These are phyloP conservation scores for Bocquillonia castaneifolia DNA, from an alignment of 441 rosid species.

Conservation along the genomic window DNA sequence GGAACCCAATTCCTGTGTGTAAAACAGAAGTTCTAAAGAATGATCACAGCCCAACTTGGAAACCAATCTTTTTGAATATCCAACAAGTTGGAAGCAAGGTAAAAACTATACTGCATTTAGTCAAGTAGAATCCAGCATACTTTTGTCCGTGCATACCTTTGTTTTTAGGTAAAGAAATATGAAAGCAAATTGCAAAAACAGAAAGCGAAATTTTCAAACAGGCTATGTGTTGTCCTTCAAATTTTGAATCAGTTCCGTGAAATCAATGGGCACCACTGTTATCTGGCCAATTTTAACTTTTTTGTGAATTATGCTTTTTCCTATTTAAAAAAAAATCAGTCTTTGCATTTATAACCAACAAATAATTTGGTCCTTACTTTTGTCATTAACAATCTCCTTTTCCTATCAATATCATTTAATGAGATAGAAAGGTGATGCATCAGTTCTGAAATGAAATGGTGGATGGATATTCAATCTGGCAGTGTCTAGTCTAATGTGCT, in stretches of 20 bases:
- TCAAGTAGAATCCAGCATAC: slow-evolving; percentile 13
- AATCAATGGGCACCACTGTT: neutral
- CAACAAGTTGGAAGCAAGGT: slow-evolving; percentile 97
- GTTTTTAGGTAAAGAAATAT: neutral
- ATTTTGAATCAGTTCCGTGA: neutral
- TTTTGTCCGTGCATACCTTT: neutral
- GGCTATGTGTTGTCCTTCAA: neutral
- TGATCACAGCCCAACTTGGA: slow-evolving; percentile 67
- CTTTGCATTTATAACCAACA: neutral
- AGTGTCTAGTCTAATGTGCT: neutral
- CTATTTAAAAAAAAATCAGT: neutral
- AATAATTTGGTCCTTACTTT: neutral
- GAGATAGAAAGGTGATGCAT: neutral
- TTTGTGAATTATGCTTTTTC: neutral
- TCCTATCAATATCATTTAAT: neutral
- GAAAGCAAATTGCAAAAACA: neutral
- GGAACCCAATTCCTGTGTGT: slow-evolving; percentile 63
- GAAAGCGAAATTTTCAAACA: neutral
- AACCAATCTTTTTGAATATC: slow-evolving; percentile 66
- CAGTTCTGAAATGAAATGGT: neutral
- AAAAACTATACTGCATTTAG: slow-evolving; percentile 15
- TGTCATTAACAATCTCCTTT: neutral
- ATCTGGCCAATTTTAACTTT: neutral
- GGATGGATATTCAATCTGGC: neutral
- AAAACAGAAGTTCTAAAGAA: slow-evolving; percentile 87